These are phyloP conservation scores for Lentinula lateritia DNA, from an alignment of 768 basidiomycete genomes.

Conservation along the genomic window DNA sequence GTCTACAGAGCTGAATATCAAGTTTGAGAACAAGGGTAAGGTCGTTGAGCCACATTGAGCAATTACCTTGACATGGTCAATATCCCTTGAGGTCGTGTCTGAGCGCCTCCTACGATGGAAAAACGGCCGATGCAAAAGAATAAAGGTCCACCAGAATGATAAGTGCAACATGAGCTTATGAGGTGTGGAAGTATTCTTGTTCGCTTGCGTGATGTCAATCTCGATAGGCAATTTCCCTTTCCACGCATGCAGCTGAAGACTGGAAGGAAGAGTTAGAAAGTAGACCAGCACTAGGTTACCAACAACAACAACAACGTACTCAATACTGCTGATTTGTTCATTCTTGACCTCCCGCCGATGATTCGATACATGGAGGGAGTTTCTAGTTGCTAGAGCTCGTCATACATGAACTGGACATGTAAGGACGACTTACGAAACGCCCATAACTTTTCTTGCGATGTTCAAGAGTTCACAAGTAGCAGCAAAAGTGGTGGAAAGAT, in stretches of 20 bases:
- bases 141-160: constrained; percentile 28
- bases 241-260: constrained; percentile 14
- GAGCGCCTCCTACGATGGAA: constrained; percentile 20
- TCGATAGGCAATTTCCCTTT: constrained; percentile 19
- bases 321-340: constrained; percentile 13
- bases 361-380: constrained; percentile 3
- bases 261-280: not conserved
- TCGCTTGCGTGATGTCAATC: constrained; percentile 24
- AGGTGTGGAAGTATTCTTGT: constrained; percentile 22
- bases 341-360: constrained; percentile 1
- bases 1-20: constrained; percentile 23
- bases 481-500: constrained; percentile 21
- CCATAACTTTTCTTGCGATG: constrained; percentile 26
- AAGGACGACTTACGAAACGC: constrained; percentile 24
- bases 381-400: constrained; percentile 2
- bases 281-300: not conserved
- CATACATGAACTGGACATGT: not conserved
- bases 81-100: constrained; percentile 10
- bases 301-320: constrained; percentile 9
- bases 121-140: constrained; percentile 35
- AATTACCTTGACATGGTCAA: constrained; percentile 27
- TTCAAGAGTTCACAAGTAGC: constrained; percentile 24
- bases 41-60: not conserved
- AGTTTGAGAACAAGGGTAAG: not conserved
- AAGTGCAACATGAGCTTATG: constrained; percentile 29